Evolutionary conservation across 306 rosid species (phyloP), one percentile per base, ranked within the genome.

Genomic region (Chamaecrista fasciculata): DNA sequence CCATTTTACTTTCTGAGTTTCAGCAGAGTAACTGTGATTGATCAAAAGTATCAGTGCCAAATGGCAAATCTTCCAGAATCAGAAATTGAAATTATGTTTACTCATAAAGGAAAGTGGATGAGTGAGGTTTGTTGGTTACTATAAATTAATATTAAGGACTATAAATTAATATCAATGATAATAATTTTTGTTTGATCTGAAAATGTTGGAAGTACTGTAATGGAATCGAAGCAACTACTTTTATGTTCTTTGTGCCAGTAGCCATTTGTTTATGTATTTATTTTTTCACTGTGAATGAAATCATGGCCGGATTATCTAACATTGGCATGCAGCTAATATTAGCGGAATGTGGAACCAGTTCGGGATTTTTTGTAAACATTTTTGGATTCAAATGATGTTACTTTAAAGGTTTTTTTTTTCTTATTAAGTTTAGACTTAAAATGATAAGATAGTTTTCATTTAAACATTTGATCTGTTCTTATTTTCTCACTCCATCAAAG

Each of bases 241-340:
- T 18, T 24, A 11, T 21, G 15, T n/a, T 33, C 61, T 11, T 67
- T 33, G 14, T 19, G 44, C 53, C 60, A 31, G 15, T 49, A 29
- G 47, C 57, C 7, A 28, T 58, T 58, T 31, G 49, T 52, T 65
- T 25, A 25, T 26, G 20, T 31, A 11, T 55, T 65, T 57, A 36
- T 56, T 73, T 25, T 66, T 64, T 71, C 48, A 21, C 46, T 18
- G 9, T 12, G 37, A 25, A 6, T 40, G 53, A 70, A 36, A 61
- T 49, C 66, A 16, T 51, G 50, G 8, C 23, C 51, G 64, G 60
- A 40, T 28, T 62, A 12, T 66, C 2, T 65, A 56, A 36, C 51
- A 63, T 66, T 16, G 37, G 47, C 53, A 52, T 62, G 37, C 28
- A 61, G 52, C 43, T n/a, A 61, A 66, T 69, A 36, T 61, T 43